Evolutionary conservation across 495 filamentous ascomycete species (phyloP), one percentile per base, ranked within the genome.

Genomic region (Aspergillus egyptiacus): DNA sequence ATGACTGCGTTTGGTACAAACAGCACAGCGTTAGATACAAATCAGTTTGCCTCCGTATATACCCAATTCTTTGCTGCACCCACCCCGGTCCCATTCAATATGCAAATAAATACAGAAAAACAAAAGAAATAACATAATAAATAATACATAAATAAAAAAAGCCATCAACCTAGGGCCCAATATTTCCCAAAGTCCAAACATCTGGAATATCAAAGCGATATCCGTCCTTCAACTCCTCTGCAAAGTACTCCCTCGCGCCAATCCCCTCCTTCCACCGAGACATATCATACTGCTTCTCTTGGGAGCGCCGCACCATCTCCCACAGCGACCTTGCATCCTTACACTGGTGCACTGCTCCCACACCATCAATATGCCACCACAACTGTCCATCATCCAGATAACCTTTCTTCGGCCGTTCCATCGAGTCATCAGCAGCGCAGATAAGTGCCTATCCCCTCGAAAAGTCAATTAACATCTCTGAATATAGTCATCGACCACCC

Each of bases 321-420:
- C 50, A 53, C 14, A 57, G 35, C 11, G 34, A 14, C 28, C 46
- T 40, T 6, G 55, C 27, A 33, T 56, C 53, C 5, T 54, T 50
- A 44, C 57, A 56, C 25, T 59, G 57, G 32, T 59, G 57, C 11
- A 46, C 17, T 5, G 45, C 35, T 2, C 57, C 57, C 2, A 51
- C 50, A 8, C 57, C 50, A 37, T 56, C 49, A n/a, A 59, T 31
- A 18, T 49, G 6, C 25, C 37, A 53, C 3, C 39, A 30, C 2
- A 36, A 25, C 25, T 44, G 20, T 1, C 50, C 53, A 25, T 48
- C n/a, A 5, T 9, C 6, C 1, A 24, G 24, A 52, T 62, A 18
- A 37, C 57, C 36, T 50, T 65, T 23, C 54, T 59, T 11, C 39
- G 67, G 47, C 46, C 57, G 10, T 57, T 68, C 49, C 54, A 68